Conservation (phyloP, 1,284 basidiomycete species). For the Papiliotrema flavescens region DNA sequence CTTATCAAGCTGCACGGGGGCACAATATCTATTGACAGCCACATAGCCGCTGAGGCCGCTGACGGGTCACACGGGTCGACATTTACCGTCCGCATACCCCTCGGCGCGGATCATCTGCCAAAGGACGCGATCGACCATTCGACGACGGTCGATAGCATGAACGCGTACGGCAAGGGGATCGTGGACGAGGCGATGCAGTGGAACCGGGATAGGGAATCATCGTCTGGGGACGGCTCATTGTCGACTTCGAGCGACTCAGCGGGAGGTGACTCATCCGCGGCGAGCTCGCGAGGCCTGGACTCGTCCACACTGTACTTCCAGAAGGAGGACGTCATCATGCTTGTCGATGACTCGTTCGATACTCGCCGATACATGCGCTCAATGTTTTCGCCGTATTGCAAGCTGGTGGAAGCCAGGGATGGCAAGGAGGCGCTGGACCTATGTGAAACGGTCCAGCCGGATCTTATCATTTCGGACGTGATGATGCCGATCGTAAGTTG, state of each 20-base stretch:
- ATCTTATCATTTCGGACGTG: constrained; percentile 49
- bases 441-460: constrained; percentile 25
- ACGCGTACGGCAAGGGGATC: constrained; percentile 35
- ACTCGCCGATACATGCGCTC: constrained; percentile 40
- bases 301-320: constrained; percentile 42
- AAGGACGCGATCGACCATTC: constrained; percentile 29
- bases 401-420: constrained; percentile 47
- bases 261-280: constrained; percentile 7
- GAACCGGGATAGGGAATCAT: constrained; percentile 25
- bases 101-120: constrained; percentile 40
- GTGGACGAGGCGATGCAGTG: constrained; percentile 46
- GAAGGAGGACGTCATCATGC: constrained; percentile 41
- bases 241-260: constrained; percentile 19
- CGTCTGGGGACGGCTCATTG: constrained; percentile 10
- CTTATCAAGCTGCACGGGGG: constrained; percentile 51
- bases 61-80: constrained; percentile 42
- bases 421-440: constrained; percentile 46
- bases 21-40: constrained; percentile 45
- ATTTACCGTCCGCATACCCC: constrained; percentile 40
- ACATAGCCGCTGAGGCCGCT: constrained; percentile 30
- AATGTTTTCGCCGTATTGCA: constrained; percentile 46
- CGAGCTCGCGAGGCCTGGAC: constrained; percentile 32
- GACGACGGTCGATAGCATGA: not conserved
- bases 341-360: constrained; percentile 43
- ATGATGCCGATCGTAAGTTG: constrained; percentile 47